Percentiles rank a stretch among this genome's conserved stretches.
phyloP scores from a whole-genome alignment of 192 early-diverging fungal genomes.

The Gonapodya prolifera region DNA sequence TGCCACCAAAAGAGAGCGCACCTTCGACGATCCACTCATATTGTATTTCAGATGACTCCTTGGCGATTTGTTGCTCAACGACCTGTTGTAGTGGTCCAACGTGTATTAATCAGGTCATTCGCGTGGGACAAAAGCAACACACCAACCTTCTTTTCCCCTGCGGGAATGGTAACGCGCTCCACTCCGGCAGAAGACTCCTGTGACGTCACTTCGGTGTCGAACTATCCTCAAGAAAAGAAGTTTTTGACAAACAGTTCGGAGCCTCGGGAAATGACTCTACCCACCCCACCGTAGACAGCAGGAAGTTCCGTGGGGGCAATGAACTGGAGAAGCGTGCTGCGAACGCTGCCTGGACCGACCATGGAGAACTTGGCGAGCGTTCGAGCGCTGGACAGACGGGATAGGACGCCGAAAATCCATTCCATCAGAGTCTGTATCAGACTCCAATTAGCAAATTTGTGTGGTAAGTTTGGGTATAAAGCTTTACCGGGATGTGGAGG shows the following conservation, averaged over 20 bases:
- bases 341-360: not conserved
- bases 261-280: not conserved
- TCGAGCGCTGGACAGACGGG: constrained; percentile 9
- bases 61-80: not conserved
- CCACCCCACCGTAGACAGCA: constrained; percentile 9
- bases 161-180: not conserved
- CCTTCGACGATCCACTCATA: not conserved
- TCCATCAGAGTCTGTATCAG: constrained; percentile 9
- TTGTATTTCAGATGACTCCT: not conserved
- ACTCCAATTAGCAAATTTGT: not conserved
- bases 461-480: not conserved
- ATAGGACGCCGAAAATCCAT: constrained; percentile 14
- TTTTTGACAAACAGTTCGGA: not conserved
- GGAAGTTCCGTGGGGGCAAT: constrained; percentile 10
- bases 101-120: no score
- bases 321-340: constrained; percentile 1
- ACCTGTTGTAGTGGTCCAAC: no score
- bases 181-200: not conserved
- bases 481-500: constrained; percentile 13
- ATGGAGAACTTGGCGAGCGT: constrained; percentile 18
- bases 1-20: not conserved
- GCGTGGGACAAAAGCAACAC: not conserved
- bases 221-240: not conserved
- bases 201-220: constrained; percentile 2
- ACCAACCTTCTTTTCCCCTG: not conserved